A percentile compares a stretch with the other conserved stretches of the same genome.
These are phyloP conservation scores for Oryza nivara DNA, from an alignment of 176 grass and related monocot species.

Conservation along the genomic window DNA sequence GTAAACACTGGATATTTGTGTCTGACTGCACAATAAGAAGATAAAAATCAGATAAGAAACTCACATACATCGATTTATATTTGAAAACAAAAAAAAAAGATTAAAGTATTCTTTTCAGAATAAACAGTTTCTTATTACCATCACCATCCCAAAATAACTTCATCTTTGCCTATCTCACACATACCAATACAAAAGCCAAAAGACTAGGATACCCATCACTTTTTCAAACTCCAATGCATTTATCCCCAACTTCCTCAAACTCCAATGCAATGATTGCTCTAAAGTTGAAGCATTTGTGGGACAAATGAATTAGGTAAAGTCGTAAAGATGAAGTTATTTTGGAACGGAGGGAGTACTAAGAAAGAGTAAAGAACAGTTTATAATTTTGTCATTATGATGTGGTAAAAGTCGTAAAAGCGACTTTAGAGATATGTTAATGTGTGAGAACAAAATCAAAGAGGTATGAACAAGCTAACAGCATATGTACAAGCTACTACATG, in stretches of 20 bases:
- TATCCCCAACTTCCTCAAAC: no score
- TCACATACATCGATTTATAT: conserved; percentile 7
- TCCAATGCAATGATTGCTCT: no score
- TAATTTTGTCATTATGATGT: conserved; percentile 5
- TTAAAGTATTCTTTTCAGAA: neutral
- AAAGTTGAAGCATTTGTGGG: no score
- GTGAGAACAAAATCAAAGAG: conserved; percentile 25
- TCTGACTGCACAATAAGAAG: conserved; percentile 61
- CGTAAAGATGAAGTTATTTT: neutral
- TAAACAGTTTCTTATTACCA: neutral
- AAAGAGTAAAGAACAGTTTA: neutral
- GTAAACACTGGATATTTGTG: conserved; percentile 82
- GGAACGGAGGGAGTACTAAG: neutral
- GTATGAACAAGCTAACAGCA: conserved; percentile 5
- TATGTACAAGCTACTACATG: neutral
- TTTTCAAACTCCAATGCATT: no score
- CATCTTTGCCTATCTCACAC: no score
- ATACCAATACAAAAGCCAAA: no score
- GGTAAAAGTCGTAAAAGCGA: neutral
- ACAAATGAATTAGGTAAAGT: no score
- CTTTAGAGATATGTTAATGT: neutral
- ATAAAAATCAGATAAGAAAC: conserved; percentile 41
- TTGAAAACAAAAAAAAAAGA: neutral
- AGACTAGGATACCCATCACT: no score
- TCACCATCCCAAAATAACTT: no score